Percentiles rank a stretch among this genome's conserved stretches.
Evolutionary conservation across 1,284 basidiomycete genomes (phyloP).

Genomic region (Wolfiporia cocos): DNA sequence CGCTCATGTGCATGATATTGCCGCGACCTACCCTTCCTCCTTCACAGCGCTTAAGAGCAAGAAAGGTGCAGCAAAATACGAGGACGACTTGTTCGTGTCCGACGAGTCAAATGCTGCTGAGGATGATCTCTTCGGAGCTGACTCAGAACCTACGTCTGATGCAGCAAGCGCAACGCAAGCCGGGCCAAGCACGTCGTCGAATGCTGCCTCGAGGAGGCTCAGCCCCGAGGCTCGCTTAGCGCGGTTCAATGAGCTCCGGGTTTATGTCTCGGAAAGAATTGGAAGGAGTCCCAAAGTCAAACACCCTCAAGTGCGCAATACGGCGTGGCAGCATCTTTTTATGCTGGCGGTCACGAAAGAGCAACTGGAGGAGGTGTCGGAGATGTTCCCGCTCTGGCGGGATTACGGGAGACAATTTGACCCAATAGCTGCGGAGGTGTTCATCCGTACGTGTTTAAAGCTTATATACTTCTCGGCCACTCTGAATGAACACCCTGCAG

Average conservation of each 20-base stretch:
- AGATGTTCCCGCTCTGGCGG: conserved; percentile 41
- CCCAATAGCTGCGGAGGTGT: conserved; percentile 33
- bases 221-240: conserved; percentile 15
- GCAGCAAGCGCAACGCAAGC: not conserved
- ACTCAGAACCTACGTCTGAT: not conserved
- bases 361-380: conserved; percentile 39
- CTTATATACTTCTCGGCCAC: not conserved
- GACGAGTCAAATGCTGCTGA: conserved; percentile 7
- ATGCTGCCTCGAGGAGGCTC: conserved; percentile 8
- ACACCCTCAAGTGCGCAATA: conserved; percentile 22
- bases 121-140: conserved; percentile 5
- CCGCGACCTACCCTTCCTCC: not conserved
- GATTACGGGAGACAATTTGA: conserved; percentile 35
- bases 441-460: conserved; percentile 40
- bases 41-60: conserved; percentile 18
- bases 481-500: conserved; percentile 26
- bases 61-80: conserved; percentile 5
- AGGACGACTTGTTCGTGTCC: conserved; percentile 18
- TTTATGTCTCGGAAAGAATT: conserved; percentile 21
- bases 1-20: not conserved
- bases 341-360: conserved; percentile 39
- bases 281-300: conserved; percentile 13
- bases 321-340: conserved; percentile 42
- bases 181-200: conserved; percentile 4
- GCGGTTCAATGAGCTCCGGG: conserved; percentile 22